A percentile compares a stretch with the other conserved stretches of the same genome.
Evolutionary conservation across 208 protist species (phyloP).

Genomic region (Blastocrithidia nonstop): DNA sequence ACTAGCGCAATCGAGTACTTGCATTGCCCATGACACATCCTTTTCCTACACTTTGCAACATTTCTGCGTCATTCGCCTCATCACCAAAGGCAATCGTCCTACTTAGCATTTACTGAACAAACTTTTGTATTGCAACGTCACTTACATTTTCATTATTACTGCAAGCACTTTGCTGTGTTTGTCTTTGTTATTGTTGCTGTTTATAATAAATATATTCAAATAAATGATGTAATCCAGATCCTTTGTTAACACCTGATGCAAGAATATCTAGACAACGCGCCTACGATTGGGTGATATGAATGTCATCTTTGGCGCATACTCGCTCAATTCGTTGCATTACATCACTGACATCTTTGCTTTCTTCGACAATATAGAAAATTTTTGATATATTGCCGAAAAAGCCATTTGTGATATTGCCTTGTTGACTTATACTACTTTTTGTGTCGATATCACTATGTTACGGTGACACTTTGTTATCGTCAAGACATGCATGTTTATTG

Average conservation of each 20-base stretch:
- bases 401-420: too few relatives aligned
- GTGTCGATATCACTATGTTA: too few relatives aligned
- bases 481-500: slow-evolving; percentile 6
- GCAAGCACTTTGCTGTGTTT: slow-evolving; percentile 14
- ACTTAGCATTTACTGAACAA: slow-evolving; percentile 3
- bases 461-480: slow-evolving; percentile 19
- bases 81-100: slow-evolving; percentile 42
- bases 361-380: too few relatives aligned
- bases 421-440: too few relatives aligned
- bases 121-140: slow-evolving; percentile 5
- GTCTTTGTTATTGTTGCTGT: slow-evolving; percentile 18
- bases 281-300: too few relatives aligned
- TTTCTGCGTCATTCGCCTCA: slow-evolving; percentile 34
- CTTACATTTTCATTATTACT: slow-evolving; percentile 3
- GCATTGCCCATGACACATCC: slow-evolving; percentile 40
- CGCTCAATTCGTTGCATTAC: too few relatives aligned
- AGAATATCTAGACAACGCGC: slow-evolving; percentile 21
- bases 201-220: slow-evolving; percentile 19
- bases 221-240: slow-evolving; percentile 8
- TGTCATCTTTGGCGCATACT: too few relatives aligned
- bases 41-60: slow-evolving; percentile 21
- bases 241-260: slow-evolving; percentile 18
- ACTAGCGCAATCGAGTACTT: slow-evolving; percentile 14
- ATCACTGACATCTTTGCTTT: too few relatives aligned
- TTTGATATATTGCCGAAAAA: too few relatives aligned